Conservation (phyloP, 805 yeast species). For the Torulaspora maleeae region DNA sequence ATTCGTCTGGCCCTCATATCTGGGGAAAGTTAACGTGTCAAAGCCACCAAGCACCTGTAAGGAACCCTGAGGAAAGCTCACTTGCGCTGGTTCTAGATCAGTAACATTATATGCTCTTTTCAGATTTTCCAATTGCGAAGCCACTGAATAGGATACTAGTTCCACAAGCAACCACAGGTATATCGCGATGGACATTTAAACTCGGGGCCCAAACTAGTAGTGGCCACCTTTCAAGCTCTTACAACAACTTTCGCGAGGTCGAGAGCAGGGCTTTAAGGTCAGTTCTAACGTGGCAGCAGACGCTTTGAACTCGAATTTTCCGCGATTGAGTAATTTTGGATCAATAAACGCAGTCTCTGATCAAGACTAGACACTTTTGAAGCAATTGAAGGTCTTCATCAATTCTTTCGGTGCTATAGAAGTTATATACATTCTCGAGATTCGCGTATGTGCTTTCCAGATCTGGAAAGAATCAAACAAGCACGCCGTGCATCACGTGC, state of each 20-base stretch:
- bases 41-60: constrained; percentile 26
- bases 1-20: constrained; percentile 33
- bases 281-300: background rate
- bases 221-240: background rate
- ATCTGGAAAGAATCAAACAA: constrained; percentile 5
- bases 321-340: background rate
- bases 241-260: background rate
- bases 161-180: constrained; percentile 6
- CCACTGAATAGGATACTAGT: constrained; percentile 5
- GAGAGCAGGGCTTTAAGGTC: background rate
- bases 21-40: constrained; percentile 22
- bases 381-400: background rate
- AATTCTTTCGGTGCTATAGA: background rate
- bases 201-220: constrained; percentile 1
- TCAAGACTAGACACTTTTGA: background rate
- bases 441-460: background rate
- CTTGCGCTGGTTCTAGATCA: constrained; percentile 11
- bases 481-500: background rate
- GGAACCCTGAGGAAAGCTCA: constrained; percentile 14
- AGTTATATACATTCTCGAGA: constrained; percentile 4
- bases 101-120: constrained; percentile 14
- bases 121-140: constrained; percentile 21
- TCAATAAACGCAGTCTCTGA: no score
- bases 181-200: constrained; percentile 6
- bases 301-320: background rate